A percentile compares a stretch with the other conserved stretches of the same genome.
These are phyloP conservation scores for Blyttiomyces sp. DNA, from an alignment of 371 early-diverging fungal species.

Conservation along the genomic window DNA sequence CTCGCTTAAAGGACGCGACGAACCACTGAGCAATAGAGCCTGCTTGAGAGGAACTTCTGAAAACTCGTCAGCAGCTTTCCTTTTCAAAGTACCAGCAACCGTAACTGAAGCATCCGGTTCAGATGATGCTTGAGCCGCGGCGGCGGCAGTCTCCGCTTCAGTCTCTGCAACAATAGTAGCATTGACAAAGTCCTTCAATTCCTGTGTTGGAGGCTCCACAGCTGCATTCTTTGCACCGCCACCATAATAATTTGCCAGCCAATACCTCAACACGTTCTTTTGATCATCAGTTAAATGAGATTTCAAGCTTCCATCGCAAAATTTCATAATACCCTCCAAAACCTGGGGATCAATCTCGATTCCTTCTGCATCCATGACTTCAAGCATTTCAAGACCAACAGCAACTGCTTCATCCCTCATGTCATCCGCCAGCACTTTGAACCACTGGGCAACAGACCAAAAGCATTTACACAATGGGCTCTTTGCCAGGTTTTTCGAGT, in stretches of 20 bases:
- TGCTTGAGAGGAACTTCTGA: too few species aligned
- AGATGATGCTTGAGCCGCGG: too few species aligned
- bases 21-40: too few species aligned
- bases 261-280: slow-evolving; percentile 5
- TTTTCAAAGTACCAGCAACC: too few species aligned
- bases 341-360: slow-evolving; percentile 7
- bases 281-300: slow-evolving; percentile 7
- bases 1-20: too few species aligned
- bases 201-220: too few species aligned
- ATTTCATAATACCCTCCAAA: slow-evolving; percentile 3
- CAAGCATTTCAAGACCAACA: slow-evolving; percentile 1
- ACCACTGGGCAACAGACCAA: slow-evolving; percentile 17
- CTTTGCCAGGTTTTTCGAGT: background rate
- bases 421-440: slow-evolving; percentile 11
- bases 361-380: background rate
- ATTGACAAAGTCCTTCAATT: too few species aligned
- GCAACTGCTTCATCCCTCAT: slow-evolving; percentile 9
- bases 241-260: slow-evolving; percentile 1
- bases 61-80: background rate
- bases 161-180: too few species aligned
- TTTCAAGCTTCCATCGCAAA: slow-evolving; percentile 5
- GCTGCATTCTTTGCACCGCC: slow-evolving; percentile 2
- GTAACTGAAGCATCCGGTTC: too few species aligned
- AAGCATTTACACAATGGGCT: slow-evolving; percentile 4
- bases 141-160: too few species aligned